These are phyloP conservation scores for Phytophthora citrophthora DNA, from an alignment of 352 stramenopile genomes.

Conservation along the genomic window DNA sequence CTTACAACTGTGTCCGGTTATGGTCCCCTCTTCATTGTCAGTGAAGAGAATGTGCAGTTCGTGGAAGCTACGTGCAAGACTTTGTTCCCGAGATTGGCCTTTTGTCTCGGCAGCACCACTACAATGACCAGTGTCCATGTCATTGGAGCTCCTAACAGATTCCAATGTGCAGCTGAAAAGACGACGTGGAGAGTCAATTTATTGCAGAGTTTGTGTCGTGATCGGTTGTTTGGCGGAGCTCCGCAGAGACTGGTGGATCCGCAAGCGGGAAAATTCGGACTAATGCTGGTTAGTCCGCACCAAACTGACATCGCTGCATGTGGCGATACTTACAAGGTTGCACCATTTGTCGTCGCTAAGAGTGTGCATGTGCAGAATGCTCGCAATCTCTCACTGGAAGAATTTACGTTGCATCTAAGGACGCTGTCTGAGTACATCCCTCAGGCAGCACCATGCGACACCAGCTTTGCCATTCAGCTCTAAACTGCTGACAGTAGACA, in stretches of 20 bases:
- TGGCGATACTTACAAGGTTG: conserved; percentile 55
- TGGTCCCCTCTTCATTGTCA: conserved; percentile 71
- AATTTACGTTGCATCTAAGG: conserved; percentile 61
- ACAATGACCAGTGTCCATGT: conserved; percentile 68
- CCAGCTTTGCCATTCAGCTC: conserved; percentile 59
- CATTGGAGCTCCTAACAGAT: conserved; percentile 57
- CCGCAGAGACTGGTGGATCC: conserved; percentile 52
- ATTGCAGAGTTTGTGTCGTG: conserved; percentile 62
- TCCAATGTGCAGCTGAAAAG: conserved; percentile 60
- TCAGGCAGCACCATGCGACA: conserved; percentile 58
- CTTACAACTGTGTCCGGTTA: conserved; percentile 53
- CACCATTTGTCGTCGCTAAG: conserved; percentile 68
- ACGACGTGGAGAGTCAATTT: conserved; percentile 57
- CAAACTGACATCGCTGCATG: conserved; percentile 61
- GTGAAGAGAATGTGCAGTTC: conserved; percentile 66
- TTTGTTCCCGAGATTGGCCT: conserved; percentile 71
- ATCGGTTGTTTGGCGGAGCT: conserved; percentile 56
- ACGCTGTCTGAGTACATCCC: conserved; percentile 62
- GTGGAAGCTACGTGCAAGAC: conserved; percentile 65
- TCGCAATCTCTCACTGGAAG: conserved; percentile 51
- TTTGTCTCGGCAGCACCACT: conserved; percentile 55
- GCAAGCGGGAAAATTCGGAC: conserved; percentile 51
- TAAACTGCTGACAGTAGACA: conserved; percentile 17
- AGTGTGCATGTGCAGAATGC: conserved; percentile 63
- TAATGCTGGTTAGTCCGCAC: conserved; percentile 68